Percentiles rank a stretch among this genome's conserved stretches.
phyloP scores from a whole-genome alignment of 106 monocot genomes.

The Dendrobium officinale region DNA sequence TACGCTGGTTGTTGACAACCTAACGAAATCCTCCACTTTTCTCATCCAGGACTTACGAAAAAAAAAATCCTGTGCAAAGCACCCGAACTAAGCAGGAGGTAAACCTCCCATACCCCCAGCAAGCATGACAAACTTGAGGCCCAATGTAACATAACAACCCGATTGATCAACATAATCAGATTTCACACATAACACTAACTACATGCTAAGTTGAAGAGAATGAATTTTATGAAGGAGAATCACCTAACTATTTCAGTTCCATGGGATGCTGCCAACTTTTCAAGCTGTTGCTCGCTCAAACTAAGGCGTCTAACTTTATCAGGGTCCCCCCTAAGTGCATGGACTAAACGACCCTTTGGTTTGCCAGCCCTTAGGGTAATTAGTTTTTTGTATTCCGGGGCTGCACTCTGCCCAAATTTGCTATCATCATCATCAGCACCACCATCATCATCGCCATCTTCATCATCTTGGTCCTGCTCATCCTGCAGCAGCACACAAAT shows the following conservation, averaged over 20 bases:
- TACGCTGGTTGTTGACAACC: too few relatives aligned
- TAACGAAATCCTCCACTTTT: too few relatives aligned
- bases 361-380: conserved; percentile 28
- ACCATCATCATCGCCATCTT: conserved; percentile 6
- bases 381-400: conserved; percentile 20
- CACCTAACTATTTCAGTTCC: conserved; percentile 34
- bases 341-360: conserved; percentile 20
- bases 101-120: too few relatives aligned
- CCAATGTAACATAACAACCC: too few relatives aligned
- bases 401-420: conserved; percentile 12
- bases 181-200: too few relatives aligned
- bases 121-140: too few relatives aligned
- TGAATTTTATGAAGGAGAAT: background rate
- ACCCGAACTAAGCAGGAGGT: too few relatives aligned
- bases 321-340: conserved; percentile 24
- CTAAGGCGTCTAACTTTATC: conserved; percentile 34
- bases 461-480: background rate
- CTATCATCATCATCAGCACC: conserved; percentile 18
- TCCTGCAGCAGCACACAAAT: background rate
- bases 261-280: conserved; percentile 25
- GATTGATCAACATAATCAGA: too few relatives aligned
- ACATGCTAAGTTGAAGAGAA: background rate
- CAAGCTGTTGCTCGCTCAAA: conserved; percentile 39
- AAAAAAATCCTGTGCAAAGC: too few relatives aligned
- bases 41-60: too few relatives aligned